Percentiles rank a stretch among this genome's conserved stretches.
Evolutionary conservation across 352 stramenopile genomes (phyloP).

Genomic region (Pythium rhizo-oryzae): DNA sequence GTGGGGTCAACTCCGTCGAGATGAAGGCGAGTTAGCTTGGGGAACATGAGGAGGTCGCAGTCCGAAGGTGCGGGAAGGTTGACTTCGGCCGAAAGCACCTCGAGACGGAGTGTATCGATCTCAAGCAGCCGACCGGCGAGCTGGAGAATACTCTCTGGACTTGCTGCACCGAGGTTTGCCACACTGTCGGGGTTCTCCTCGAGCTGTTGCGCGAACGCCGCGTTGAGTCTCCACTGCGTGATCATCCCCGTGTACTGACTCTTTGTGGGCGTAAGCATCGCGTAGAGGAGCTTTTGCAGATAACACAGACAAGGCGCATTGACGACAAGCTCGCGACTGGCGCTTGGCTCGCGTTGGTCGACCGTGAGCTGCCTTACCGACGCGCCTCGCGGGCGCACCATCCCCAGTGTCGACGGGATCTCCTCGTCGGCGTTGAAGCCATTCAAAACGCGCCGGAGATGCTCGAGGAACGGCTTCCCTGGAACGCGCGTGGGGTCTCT

Average conservation of each 20-base stretch:
- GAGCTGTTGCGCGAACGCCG: constrained; percentile 1
- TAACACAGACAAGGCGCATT: constrained; percentile 21
- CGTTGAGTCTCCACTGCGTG: constrained; percentile 22
- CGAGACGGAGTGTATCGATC: constrained; percentile 14
- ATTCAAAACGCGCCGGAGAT: constrained; percentile 14
- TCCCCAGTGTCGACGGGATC: not conserved
- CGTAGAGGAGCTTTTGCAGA: constrained; percentile 19
- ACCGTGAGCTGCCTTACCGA: constrained; percentile 5
- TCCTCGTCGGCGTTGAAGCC: not conserved
- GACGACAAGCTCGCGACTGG: not conserved
- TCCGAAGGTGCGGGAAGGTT: constrained; percentile 10
- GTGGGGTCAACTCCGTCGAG: constrained; percentile 2
- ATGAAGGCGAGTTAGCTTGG: constrained; percentile 7
- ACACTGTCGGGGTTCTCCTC: not conserved
- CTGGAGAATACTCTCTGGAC: constrained; percentile 19
- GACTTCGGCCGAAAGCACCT: not conserved
- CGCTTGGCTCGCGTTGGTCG: not conserved
- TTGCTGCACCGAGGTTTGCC: constrained; percentile 8
- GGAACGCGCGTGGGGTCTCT: constrained; percentile 12
- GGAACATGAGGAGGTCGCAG: constrained; percentile 17
- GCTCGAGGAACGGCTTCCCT: constrained; percentile 20
- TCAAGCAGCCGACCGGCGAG: constrained; percentile 16
- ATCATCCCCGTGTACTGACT: constrained; percentile 8
- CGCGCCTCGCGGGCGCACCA: not conserved
- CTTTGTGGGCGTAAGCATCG: constrained; percentile 14